A percentile compares a stretch with the other conserved stretches of the same genome.
Evolutionary conservation across 2,329 filamentous ascomycete genomes (phyloP).

Genomic region (Gliomastix tumulicola): DNA sequence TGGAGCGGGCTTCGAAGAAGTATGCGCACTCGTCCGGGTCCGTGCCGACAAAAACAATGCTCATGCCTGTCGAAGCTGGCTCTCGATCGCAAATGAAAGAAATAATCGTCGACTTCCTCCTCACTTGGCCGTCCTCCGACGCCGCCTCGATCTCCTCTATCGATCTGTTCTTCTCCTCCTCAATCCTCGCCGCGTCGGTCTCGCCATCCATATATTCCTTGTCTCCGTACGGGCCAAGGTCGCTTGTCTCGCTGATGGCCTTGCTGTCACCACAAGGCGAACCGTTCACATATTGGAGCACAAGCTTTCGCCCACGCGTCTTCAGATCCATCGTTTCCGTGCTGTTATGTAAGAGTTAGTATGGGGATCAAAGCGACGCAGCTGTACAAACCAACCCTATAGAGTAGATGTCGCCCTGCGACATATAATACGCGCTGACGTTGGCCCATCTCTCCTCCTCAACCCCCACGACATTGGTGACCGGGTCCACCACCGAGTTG

Average conservation of each 20-base stretch:
- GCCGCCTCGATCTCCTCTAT: background rate
- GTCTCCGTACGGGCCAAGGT: background rate
- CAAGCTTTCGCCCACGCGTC: slow-evolving; percentile 64
- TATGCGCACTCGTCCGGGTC: slow-evolving; percentile 90
- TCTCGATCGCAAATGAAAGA: slow-evolving; percentile 91
- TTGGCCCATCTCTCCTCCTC: slow-evolving; percentile 58
- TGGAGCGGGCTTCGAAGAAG: slow-evolving; percentile 87
- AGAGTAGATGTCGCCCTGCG: slow-evolving; percentile 61
- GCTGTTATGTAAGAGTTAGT: slow-evolving; percentile 10
- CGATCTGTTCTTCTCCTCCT: background rate
- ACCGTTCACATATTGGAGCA: slow-evolving; percentile 70
- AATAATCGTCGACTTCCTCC: slow-evolving; percentile 76
- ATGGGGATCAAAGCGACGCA: background rate
- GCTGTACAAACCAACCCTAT: slow-evolving; percentile 54
- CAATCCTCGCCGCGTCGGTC: background rate
- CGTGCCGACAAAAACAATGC: slow-evolving; percentile 73
- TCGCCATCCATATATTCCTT: background rate
- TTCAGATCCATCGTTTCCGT: slow-evolving; percentile 43
- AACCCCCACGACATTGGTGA: slow-evolving; percentile 58
- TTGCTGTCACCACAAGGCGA: slow-evolving; percentile 60
- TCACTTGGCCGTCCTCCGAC: slow-evolving; percentile 17
- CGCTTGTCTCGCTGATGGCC: slow-evolving; percentile 19
- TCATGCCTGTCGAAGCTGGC: slow-evolving; percentile 58
- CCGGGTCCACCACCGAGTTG: slow-evolving; percentile 61
- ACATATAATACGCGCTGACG: slow-evolving; percentile 71